Percentiles rank a stretch among this genome's conserved stretches.
Evolutionary conservation across 495 filamentous ascomycete genomes (phyloP).

Genomic region (Tuber indicum): DNA sequence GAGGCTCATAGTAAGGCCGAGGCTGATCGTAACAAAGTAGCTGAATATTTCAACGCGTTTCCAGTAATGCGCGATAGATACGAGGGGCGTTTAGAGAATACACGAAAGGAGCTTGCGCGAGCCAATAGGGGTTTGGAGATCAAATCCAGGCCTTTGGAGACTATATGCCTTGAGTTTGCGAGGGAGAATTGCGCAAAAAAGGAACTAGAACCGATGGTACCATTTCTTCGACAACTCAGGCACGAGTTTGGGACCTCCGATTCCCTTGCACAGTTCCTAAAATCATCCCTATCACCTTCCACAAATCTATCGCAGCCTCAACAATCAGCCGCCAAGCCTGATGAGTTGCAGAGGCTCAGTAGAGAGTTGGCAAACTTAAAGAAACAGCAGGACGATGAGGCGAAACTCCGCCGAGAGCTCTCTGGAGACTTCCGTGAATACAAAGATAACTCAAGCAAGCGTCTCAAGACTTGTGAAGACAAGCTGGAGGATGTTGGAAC

Average conservation of each 20-base stretch:
- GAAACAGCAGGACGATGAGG: conserved; percentile 30
- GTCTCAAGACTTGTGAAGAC: background rate
- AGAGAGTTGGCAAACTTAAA: conserved; percentile 21
- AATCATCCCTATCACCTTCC: background rate
- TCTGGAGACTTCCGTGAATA: conserved; percentile 16
- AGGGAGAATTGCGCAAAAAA: conserved; percentile 16
- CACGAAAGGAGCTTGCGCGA: conserved; percentile 17
- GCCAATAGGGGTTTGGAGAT: conserved; percentile 14
- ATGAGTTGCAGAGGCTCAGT: conserved; percentile 21
- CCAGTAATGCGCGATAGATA: conserved; percentile 36
- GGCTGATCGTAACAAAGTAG: conserved; percentile 22
- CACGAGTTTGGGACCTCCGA: conserved; percentile 21
- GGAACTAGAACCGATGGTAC: conserved; percentile 23
- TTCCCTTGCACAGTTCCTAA: conserved; percentile 30
- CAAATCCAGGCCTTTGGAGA: conserved; percentile 20
- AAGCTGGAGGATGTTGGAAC: background rate
- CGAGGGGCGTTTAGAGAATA: conserved; percentile 23
- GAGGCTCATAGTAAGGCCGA: conserved; percentile 17
- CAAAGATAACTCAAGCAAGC: conserved; percentile 11
- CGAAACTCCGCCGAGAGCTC: conserved; percentile 21
- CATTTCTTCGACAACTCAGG: conserved; percentile 21
- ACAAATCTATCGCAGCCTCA: background rate
- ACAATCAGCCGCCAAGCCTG: conserved; percentile 12
- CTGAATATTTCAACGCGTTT: conserved; percentile 28
- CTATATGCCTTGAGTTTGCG: conserved; percentile 15